Evolutionary conservation across 2,329 filamentous ascomycete genomes (phyloP), one percentile per base, ranked within the genome.

Genomic region (Exophiala mesophila): DNA sequence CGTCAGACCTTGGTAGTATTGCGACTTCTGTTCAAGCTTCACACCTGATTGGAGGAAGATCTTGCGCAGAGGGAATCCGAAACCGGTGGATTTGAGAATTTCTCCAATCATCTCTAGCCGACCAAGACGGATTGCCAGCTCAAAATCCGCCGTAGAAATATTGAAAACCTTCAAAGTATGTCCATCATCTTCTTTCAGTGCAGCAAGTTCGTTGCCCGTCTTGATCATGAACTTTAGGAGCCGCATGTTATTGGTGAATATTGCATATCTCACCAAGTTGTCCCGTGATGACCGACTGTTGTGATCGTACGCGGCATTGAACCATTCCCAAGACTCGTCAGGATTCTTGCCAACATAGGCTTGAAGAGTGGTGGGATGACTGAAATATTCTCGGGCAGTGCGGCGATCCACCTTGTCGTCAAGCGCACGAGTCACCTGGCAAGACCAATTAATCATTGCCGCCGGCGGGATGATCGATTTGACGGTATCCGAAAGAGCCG

Each of bases 1-100:
- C 1, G 78, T 82, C 20, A 90, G 63, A 0, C 87, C 87, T 61
- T 85, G 83, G 57, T 94, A 94, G 60, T 78, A 85, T 13, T 74
- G 74, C 1, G 85, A 78, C 59, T 82, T 85, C 50, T 77, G 68
- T 39, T 77, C 70, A 36, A 81, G 60, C 54, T 82, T 73, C 1
- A 83, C 63, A 2, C 83, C 83, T 42, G 73, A 82, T 43, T 75
- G 76, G 62, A 81, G 76, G 31, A 85, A 74, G 4, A 92, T 64
- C 13, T 77, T 67, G 35, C 83, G 76, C 0, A 89, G 64, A 0
- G 84, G 82, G 45, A 90, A 74, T 1, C 83, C 83, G 3, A 77
- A 78, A 1, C 84, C 85, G 5, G 76, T 78, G 5, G 68, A 67
- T 57, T 73, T 77, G 59, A 90, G 85, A 42, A 85, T 71, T 38